Percentiles rank a stretch among this genome's conserved stretches.
These are phyloP conservation scores for Austroboletus novae-zelandiae DNA, from an alignment of 1,284 basidiomycete species.

Conservation along the genomic window DNA sequence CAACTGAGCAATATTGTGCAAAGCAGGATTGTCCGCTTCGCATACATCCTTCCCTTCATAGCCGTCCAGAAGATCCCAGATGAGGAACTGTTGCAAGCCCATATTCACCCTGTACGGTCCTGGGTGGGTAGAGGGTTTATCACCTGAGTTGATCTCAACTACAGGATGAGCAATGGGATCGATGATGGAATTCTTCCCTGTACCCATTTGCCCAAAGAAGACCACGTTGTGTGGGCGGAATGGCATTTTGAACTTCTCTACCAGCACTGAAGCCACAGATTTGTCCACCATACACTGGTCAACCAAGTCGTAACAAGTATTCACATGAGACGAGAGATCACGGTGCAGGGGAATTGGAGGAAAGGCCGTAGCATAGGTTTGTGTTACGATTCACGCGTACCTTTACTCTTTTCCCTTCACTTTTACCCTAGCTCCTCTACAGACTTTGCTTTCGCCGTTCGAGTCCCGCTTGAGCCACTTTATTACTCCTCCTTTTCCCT, in stretches of 20 bases:
- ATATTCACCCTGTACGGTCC: not conserved
- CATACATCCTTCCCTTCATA: not conserved
- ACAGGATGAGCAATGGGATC: conserved; percentile 5
- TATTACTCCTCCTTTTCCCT: too few species aligned
- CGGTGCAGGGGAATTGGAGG: not conserved
- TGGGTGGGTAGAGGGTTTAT: too few species aligned
- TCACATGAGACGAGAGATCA: not conserved
- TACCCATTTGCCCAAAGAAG: not conserved
- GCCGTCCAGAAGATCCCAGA: conserved; percentile 30
- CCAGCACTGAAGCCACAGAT: not conserved
- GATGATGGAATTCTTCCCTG: not conserved
- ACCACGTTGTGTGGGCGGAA: not conserved
- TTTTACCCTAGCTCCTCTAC: too few species aligned
- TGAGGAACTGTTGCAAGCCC: not conserved
- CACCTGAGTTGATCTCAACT: too few species aligned
- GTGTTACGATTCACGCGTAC: too few species aligned
- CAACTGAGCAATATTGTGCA: not conserved
- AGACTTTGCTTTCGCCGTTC: too few species aligned
- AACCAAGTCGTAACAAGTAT: not conserved
- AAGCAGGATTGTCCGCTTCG: not conserved
- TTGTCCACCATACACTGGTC: not conserved
- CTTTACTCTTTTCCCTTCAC: too few species aligned
- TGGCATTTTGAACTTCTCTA: not conserved
- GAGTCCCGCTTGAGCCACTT: too few species aligned
- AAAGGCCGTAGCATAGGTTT: not conserved